Percentiles rank a stretch among this genome's conserved stretches.
Conservation (phyloP, 306 rosid genomes). For the Oxytropis ochrocephala region DNA sequence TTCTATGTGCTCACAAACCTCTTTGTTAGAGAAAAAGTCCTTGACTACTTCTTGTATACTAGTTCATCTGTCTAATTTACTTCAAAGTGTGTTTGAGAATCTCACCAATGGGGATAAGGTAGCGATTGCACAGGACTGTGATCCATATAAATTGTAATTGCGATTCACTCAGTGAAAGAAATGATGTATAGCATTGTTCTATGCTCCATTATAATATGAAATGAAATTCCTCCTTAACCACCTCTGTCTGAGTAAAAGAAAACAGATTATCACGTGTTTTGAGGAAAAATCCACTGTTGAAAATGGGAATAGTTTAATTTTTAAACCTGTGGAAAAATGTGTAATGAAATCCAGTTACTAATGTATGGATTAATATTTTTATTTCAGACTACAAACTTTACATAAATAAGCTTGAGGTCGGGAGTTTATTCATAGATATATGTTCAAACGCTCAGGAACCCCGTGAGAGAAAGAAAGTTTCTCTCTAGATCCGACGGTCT, state of each 20-base stretch:
- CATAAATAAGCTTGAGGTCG: constrained; percentile 5
- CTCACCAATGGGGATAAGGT: too few relatives aligned
- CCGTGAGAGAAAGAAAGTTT: background rate
- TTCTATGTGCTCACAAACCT: too few relatives aligned
- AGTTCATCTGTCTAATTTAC: too few relatives aligned
- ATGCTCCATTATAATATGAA: background rate
- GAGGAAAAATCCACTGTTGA: background rate
- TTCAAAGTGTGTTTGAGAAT: too few relatives aligned
- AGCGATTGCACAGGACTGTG: too few relatives aligned
- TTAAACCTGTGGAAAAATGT: background rate
- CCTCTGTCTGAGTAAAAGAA: background rate
- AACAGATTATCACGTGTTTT: background rate
- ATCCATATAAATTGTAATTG: too few relatives aligned
- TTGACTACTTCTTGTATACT: too few relatives aligned
- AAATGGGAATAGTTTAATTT: background rate
- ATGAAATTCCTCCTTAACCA: background rate
- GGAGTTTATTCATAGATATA: background rate
- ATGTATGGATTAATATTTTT: background rate
- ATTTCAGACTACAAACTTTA: background rate
- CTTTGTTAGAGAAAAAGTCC: too few relatives aligned
- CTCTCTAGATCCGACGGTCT: too few relatives aligned
- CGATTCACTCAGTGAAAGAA: too few relatives aligned
- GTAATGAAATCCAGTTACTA: background rate
- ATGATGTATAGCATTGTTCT: too few relatives aligned
- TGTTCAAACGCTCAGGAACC: background rate